These are phyloP conservation scores for Paramecium pentaurelia DNA, from an alignment of 73 alveolate species.

Conservation along the genomic window DNA sequence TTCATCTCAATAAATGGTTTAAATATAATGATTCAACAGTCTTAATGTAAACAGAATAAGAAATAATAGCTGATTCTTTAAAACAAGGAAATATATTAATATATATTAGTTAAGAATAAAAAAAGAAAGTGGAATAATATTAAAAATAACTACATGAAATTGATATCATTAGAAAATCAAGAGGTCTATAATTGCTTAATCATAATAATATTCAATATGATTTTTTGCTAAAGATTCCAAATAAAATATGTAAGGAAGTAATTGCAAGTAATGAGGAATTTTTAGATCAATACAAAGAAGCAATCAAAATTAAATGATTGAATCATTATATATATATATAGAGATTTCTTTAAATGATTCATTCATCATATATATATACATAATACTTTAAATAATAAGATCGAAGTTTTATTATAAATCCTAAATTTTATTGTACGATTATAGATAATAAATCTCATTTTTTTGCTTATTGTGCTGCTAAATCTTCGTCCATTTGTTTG, in stretches of 20 bases:
- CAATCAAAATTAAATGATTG: not conserved
- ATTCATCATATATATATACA: too few relatives aligned
- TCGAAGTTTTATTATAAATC: not conserved
- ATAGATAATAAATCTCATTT: conserved; percentile 13
- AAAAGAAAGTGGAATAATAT: not conserved
- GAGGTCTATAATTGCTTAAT: not conserved
- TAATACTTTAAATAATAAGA: not conserved
- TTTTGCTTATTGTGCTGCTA: not conserved
- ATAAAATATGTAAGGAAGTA: not conserved
- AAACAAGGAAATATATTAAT: not conserved
- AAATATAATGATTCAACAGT: not conserved
- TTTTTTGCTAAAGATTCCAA: not conserved
- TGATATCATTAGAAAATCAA: not conserved
- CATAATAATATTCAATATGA: not conserved
- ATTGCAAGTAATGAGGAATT: too few relatives aligned
- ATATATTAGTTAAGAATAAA: not conserved
- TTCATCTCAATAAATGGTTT: not conserved
- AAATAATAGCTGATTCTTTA: not conserved
- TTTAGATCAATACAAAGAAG: not conserved
- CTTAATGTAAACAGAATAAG: not conserved
- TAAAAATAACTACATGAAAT: not conserved
- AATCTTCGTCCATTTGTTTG: conserved; percentile 35
- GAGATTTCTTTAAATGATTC: too few relatives aligned
- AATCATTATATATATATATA: not conserved
- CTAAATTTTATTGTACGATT: not conserved